Conservation (phyloP, 208 protist genomes). For the Leishmania martiniquensis region DNA sequence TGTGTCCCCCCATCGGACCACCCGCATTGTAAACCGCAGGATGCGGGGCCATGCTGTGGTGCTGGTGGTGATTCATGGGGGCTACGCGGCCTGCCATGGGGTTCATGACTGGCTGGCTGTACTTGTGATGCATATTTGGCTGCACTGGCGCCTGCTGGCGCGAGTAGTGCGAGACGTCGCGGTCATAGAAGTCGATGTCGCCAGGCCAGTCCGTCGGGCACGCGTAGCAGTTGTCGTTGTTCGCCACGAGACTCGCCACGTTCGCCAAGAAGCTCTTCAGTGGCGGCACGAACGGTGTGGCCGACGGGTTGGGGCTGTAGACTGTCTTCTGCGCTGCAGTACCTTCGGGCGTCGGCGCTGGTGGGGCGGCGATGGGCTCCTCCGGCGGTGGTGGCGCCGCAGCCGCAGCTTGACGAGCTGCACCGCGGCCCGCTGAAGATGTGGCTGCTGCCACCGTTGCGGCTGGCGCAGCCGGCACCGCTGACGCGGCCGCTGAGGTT, state of each 20-base stretch:
- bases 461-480: conserved; percentile 26
- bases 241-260: conserved; percentile 51
- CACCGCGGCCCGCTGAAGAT: conserved; percentile 6
- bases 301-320: conserved; percentile 59
- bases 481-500: conserved; percentile 5
- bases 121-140: conserved; percentile 30
- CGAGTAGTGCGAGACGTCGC: conserved; percentile 72
- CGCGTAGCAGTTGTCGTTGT: conserved; percentile 54
- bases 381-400: conserved; percentile 12
- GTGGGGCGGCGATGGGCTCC: conserved; percentile 7
- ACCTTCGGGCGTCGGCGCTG: conserved; percentile 22
- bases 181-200: conserved; percentile 61
- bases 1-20: conserved; percentile 20
- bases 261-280: conserved; percentile 55
- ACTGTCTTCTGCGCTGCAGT: conserved; percentile 29
- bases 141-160: conserved; percentile 31
- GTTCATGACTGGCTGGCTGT: conserved; percentile 23
- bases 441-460: conserved; percentile 9
- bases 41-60: conserved; percentile 26
- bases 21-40: conserved; percentile 21
- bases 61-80: conserved; percentile 37
- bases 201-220: conserved; percentile 59
- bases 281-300: conserved; percentile 47
- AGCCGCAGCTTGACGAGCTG: conserved; percentile 19
- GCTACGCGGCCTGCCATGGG: conserved; percentile 19